Evolutionary conservation across 345 rosid species (phyloP).

Genomic region (Raphanus sativus): DNA sequence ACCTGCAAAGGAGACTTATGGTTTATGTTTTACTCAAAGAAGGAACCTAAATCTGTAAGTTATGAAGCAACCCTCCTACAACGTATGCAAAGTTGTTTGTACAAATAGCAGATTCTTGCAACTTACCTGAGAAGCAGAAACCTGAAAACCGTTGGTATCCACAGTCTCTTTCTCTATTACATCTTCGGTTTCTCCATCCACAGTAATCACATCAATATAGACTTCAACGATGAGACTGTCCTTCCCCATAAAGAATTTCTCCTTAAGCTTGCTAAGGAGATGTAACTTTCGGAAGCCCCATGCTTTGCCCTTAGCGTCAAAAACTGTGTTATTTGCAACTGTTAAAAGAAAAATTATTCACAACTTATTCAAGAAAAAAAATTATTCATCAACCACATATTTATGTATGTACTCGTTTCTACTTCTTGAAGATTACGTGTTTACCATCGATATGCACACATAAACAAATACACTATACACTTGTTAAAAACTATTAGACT

Average conservation of each 20-base stretch:
- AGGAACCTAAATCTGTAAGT: background rate
- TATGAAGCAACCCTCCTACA: background rate
- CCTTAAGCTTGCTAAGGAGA: slow-evolving; percentile 1
- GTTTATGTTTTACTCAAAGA: background rate
- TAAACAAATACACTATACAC: too few relatives aligned
- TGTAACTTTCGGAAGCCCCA: background rate
- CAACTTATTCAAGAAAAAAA: too few relatives aligned
- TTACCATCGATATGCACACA: too few relatives aligned
- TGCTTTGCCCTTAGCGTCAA: background rate
- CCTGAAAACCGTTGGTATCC: background rate
- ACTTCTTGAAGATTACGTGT: too few relatives aligned
- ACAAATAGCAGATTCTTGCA: background rate
- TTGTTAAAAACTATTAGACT: too few relatives aligned
- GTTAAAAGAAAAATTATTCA: background rate
- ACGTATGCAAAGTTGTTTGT: background rate
- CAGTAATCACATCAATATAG: background rate
- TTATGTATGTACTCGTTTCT: too few relatives aligned
- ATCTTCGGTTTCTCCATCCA: slow-evolving; percentile 1
- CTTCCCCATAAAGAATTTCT: background rate
- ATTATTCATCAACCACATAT: too few relatives aligned
- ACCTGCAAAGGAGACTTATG: background rate
- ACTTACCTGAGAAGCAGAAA: background rate
- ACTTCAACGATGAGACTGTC: slow-evolving; percentile 20
- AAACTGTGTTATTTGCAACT: background rate
- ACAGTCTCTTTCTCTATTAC: too few relatives aligned